Evolutionary conservation across 2,329 filamentous ascomycete species (phyloP).

Genomic region (Tothia fuscella): DNA sequence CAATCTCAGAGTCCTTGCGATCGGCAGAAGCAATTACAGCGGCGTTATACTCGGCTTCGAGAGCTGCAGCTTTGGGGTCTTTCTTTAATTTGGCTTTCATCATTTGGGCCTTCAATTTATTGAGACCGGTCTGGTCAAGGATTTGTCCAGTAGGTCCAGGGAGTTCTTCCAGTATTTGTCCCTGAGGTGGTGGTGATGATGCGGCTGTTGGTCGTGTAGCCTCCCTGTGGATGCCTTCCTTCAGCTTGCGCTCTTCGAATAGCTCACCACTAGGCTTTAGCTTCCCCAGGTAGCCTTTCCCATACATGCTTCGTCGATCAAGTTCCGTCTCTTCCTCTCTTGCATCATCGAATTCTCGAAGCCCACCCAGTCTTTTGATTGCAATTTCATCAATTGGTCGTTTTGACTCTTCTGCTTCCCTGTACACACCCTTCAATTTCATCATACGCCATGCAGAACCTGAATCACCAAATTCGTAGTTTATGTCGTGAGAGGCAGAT

Average conservation of each 20-base stretch:
- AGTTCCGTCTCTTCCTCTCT: constrained; percentile 87
- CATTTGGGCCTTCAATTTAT: constrained; percentile 82
- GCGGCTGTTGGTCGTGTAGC: constrained; percentile 12
- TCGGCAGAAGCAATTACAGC: constrained; percentile 49
- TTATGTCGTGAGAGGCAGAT: constrained; percentile 49
- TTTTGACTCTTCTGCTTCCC: constrained; percentile 60
- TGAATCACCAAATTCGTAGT: constrained; percentile 78
- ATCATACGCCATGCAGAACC: constrained; percentile 96
- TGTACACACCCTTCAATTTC: constrained; percentile 77
- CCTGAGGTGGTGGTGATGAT: constrained; percentile 7
- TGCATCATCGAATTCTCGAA: constrained; percentile 82
- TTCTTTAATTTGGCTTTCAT: constrained; percentile 89
- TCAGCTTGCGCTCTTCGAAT: constrained; percentile 60
- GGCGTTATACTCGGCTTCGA: constrained; percentile 75
- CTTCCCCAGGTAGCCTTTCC: constrained; percentile 71
- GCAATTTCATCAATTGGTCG: constrained; percentile 72
- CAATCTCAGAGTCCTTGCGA: constrained; percentile 50
- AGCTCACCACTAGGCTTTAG: constrained; percentile 81
- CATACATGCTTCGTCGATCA: constrained; percentile 71
- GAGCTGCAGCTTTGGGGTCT: constrained; percentile 58
- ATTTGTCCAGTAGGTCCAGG: constrained; percentile 41
- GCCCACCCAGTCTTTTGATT: constrained; percentile 63
- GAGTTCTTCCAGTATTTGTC: constrained; percentile 38
- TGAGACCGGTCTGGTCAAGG: constrained; percentile 69
- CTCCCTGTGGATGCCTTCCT: constrained; percentile 2